phyloP scores from a whole-genome alignment of 2,329 filamentous ascomycete species.

The Cercospora janseana region DNA sequence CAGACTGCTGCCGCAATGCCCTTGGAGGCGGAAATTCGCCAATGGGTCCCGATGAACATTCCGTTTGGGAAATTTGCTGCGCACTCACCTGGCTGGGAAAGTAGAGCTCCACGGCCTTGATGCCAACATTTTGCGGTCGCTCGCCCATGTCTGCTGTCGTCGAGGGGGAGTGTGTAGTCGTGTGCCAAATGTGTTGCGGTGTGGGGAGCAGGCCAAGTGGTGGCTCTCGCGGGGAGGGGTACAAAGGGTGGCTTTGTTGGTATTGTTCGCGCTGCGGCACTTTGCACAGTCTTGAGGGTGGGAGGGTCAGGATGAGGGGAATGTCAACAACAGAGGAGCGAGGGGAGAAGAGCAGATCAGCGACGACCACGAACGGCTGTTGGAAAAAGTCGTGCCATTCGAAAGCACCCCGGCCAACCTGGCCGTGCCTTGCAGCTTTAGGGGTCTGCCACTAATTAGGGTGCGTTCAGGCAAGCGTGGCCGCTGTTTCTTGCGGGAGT shows the following conservation, averaged over 20 bases:
- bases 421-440: conserved; percentile 2
- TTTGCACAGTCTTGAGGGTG: neutral
- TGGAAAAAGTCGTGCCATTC: conserved; percentile 6
- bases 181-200: conserved; percentile 13
- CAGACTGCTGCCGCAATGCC: neutral
- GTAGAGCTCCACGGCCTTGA: conserved; percentile 57
- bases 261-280: conserved; percentile 12
- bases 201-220: conserved; percentile 9
- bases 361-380: conserved; percentile 1
- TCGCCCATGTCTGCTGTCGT: conserved; percentile 11
- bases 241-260: conserved; percentile 14
- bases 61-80: neutral
- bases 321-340: neutral
- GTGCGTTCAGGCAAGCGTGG: conserved; percentile 1
- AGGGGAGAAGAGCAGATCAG: neutral
- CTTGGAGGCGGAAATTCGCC: neutral
- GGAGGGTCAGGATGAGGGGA: conserved; percentile 3
- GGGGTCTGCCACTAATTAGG: conserved; percentile 4
- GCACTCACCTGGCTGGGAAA: conserved; percentile 51
- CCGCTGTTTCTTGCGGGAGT: neutral
- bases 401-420: neutral
- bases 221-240: conserved; percentile 4
- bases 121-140: conserved; percentile 50
- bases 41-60: neutral
- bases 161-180: conserved; percentile 9